These are phyloP conservation scores for Pyrenochaeta sp. DNA, from an alignment of 2,329 filamentous ascomycete species.

Conservation along the genomic window DNA sequence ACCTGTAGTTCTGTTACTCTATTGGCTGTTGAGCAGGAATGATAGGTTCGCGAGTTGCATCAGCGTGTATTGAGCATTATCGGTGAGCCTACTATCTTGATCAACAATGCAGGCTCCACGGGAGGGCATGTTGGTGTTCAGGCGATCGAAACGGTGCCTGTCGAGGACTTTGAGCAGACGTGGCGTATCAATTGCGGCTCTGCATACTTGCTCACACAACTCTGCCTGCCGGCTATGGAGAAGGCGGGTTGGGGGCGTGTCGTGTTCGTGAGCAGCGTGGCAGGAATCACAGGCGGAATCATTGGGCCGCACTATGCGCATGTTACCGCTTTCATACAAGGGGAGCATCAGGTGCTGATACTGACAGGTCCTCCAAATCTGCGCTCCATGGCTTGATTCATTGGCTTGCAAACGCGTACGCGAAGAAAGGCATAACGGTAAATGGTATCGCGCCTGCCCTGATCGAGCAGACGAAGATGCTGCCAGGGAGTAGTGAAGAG, in stretches of 20 bases:
- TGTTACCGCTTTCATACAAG: not conserved
- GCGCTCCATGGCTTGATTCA: slow-evolving; percentile 58
- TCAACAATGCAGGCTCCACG: slow-evolving; percentile 50
- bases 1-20: not conserved
- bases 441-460: slow-evolving; percentile 60
- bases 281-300: slow-evolving; percentile 51
- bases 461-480: slow-evolving; percentile 57
- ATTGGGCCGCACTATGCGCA: slow-evolving; percentile 52
- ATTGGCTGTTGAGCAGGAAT: not conserved
- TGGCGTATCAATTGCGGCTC: slow-evolving; percentile 51
- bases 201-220: slow-evolving; percentile 48
- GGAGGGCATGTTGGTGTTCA: slow-evolving; percentile 30
- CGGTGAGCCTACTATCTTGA: slow-evolving; percentile 51
- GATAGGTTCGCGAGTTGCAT: slow-evolving; percentile 44
- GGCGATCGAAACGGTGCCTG: slow-evolving; percentile 42
- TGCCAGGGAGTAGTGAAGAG: slow-evolving; percentile 49
- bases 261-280: slow-evolving; percentile 50
- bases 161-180: slow-evolving; percentile 48
- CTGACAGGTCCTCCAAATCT: slow-evolving; percentile 45
- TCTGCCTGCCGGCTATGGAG: slow-evolving; percentile 51
- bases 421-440: slow-evolving; percentile 56
- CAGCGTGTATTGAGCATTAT: slow-evolving; percentile 40
- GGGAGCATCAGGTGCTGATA: not conserved
- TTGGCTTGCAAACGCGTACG: slow-evolving; percentile 55
- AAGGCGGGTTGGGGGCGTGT: slow-evolving; percentile 47